These are phyloP conservation scores for Nicotiana undulata DNA, from an alignment of 257 asterid species.

Conservation along the genomic window DNA sequence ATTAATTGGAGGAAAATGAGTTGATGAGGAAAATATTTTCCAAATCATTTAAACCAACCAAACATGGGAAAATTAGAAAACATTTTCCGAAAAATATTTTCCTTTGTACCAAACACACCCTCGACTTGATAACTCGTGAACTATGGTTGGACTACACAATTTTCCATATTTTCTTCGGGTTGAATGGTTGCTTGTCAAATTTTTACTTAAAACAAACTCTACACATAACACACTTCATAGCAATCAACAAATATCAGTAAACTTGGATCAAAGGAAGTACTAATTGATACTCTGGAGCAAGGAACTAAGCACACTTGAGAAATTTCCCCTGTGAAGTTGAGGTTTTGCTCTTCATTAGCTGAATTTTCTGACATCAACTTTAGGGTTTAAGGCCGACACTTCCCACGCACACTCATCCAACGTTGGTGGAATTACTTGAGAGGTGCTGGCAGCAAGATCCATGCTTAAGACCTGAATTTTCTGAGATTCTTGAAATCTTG, in stretches of 20 bases:
- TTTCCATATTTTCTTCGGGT: neutral
- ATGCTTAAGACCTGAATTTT: slow-evolving; percentile 64
- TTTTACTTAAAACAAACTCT: no score
- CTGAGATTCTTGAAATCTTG: slow-evolving; percentile 52
- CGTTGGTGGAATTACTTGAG: slow-evolving; percentile 52
- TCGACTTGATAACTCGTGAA: neutral
- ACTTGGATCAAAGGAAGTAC: no score
- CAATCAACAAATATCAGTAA: no score
- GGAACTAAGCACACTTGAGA: neutral
- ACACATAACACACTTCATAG: no score
- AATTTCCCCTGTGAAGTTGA: neutral
- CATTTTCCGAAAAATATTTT: no score
- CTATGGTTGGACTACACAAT: neutral
- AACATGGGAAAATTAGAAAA: no score
- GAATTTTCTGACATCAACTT: slow-evolving; percentile 5
- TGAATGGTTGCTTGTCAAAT: no score
- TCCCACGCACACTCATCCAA: slow-evolving; percentile 55
- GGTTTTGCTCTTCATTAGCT: neutral
- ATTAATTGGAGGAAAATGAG: no score
- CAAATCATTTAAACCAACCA: no score
- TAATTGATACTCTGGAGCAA: no score
- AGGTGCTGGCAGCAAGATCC: slow-evolving; percentile 84
- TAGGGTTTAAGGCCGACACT: slow-evolving; percentile 67
- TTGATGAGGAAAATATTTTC: no score
- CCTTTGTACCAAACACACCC: no score